A percentile compares a stretch with the other conserved stretches of the same genome.
phyloP scores from a whole-genome alignment of 2,329 filamentous ascomycete genomes.

The Didymella segeticola region DNA sequence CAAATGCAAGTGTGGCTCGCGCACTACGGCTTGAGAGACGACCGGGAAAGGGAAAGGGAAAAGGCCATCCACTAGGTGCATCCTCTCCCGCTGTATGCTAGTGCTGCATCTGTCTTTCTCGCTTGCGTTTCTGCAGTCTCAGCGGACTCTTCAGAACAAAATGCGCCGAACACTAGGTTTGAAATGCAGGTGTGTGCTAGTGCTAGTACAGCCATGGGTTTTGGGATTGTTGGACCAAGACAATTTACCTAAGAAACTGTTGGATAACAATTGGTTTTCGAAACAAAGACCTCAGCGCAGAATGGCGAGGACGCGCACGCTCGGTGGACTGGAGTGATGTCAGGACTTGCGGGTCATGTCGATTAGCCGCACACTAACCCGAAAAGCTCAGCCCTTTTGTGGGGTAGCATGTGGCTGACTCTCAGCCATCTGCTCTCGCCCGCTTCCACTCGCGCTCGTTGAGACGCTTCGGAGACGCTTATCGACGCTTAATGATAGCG shows the following conservation, averaged over 20 bases:
- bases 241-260: neutral
- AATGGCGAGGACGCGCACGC: constrained; percentile 14
- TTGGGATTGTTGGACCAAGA: constrained; percentile 5
- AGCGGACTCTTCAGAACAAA: neutral
- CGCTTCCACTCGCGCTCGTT: constrained; percentile 16
- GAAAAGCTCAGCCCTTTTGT: constrained; percentile 2
- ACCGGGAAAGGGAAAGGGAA: constrained; percentile 1
- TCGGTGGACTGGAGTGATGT: constrained; percentile 16
- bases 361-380: constrained; percentile 16
- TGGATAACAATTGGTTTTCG: constrained; percentile 1
- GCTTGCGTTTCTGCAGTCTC: constrained; percentile 13
- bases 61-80: constrained; percentile 3
- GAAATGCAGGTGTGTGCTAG: constrained; percentile 4
- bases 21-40: neutral
- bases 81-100: constrained; percentile 7
- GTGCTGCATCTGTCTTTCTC: constrained; percentile 9
- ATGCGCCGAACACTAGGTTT: constrained; percentile 3
- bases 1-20: constrained; percentile 1
- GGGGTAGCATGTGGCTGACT: constrained; percentile 16
- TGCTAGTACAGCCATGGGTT: constrained; percentile 4
- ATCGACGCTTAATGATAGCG: constrained; percentile 16
- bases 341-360: constrained; percentile 14
- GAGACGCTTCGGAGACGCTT: constrained; percentile 17
- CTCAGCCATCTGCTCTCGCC: constrained; percentile 13
- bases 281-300: neutral